Conservation (phyloP, 192 early-diverging fungal species). For the Mortierella claussenii region DNA sequence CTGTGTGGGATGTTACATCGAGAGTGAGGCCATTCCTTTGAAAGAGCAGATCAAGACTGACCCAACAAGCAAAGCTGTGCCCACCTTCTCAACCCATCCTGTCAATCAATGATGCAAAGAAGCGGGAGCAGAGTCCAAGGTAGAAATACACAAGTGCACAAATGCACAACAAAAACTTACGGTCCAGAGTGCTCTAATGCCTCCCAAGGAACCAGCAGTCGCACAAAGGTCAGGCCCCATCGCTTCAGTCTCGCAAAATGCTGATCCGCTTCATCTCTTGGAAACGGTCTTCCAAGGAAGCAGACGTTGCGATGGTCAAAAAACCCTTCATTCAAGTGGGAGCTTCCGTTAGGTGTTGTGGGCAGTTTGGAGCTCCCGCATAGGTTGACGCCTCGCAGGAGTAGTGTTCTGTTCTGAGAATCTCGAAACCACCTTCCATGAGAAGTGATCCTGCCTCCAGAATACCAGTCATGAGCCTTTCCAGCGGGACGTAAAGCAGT, state of each 20-base stretch:
- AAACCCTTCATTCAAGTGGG: conserved; percentile 70
- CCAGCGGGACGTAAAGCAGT: conserved; percentile 31
- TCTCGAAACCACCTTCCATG: conserved; percentile 63
- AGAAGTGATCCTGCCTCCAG: conserved; percentile 41
- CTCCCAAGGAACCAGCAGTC: conserved; percentile 86
- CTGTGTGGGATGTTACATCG: no score
- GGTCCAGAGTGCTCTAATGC: conserved; percentile 82
- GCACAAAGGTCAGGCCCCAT: conserved; percentile 87
- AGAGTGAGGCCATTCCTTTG: no score
- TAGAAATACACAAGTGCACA: no score
- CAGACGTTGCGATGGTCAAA: conserved; percentile 79
- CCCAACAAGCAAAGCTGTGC: no score
- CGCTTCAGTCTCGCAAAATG: conserved; percentile 78
- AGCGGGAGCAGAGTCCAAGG: no score
- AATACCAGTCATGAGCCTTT: conserved; percentile 55
- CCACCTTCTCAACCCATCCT: no score
- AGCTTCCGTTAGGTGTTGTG: conserved; percentile 69
- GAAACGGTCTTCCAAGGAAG: conserved; percentile 83
- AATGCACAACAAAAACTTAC: no score
- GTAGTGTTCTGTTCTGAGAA: conserved; percentile 62
- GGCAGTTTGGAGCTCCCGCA: conserved; percentile 84
- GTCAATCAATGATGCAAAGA: no score
- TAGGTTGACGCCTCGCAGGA: conserved; percentile 82
- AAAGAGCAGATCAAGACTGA: no score
- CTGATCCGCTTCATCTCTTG: conserved; percentile 74